Evolutionary conservation across 768 basidiomycete genomes (phyloP), one percentile per base, ranked within the genome.

Genomic region (Clavaria fumosa): DNA sequence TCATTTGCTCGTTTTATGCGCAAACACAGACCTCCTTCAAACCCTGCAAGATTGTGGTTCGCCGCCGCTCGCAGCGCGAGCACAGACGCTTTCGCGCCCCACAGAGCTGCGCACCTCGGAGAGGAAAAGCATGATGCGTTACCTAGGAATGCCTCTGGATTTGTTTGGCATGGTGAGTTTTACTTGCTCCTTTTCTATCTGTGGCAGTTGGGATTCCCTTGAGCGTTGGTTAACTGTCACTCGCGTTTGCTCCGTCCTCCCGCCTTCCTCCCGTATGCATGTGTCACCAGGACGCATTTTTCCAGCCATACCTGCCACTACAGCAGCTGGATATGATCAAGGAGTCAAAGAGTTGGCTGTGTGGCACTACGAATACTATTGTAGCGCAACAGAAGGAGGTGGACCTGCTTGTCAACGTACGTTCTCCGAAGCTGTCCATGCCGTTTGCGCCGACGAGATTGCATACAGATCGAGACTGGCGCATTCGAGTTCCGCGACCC

Each of bases 271-370:
- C 15, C 7, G 18, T 17, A 17, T 34, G 15, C 26, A 7, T 43
- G 15, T n/a, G n/a, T n/a, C n/a, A 10, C n/a, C 46, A 88, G 78
- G 84, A 89, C 47, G 71, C 89, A 3, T 91, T 97, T 61, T 99
- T 99, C 61, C 95, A 99, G 54, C 95, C 95, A 2, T 99, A 97
- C 53, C 62, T 97, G 9, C 93, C 95, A 0, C 57, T 99, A 2
- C 95, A 99, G 55, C 91, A 99, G 57, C 63, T 95, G 4, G 91
- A 96, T 43, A 74, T 88, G 58, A 58, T 95, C 21, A 76, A 70
- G 49, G 73, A 78, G 21, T 80, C 82, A 5, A 63, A 68, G 24
- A 78, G 79, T 45, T 99, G 84, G 80, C 66, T 99, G 15, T 88
- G 84, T 48, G 85, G 85, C n/a, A 86, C 84, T 45, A 97, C 93